Base-by-base conservation (phyloP, 495 filamentous ascomycete species). In the Cairneyella variabilis region DNA sequence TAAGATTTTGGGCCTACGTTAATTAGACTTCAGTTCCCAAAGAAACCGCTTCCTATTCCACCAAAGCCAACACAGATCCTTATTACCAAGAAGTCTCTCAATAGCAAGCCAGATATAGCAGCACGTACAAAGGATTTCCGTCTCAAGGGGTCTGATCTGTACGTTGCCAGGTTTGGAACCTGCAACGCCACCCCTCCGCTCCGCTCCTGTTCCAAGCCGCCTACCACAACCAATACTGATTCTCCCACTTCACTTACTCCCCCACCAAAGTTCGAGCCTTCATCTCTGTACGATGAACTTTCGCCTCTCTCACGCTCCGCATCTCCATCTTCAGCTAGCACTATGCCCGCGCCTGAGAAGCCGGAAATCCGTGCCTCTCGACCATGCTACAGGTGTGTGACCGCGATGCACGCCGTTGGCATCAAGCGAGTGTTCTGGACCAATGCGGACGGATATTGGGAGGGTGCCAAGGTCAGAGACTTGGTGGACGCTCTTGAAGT, bases 341-440 rank as follows among this genome's bases (percentile, higher is more conserved):
- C 32, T 5, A 51, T 36, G 34, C 42, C 60, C 26, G 16, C 32
- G 4, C 25, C 39, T 21, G 42, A 21, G 8, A 41, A 21, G n/a
- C 48, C 65, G 6, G 53, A 60, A 11, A 56, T 62, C 16, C 42
- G 63, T 30, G 58, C 66, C 10, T 78, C 76, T 14, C 62, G 69
- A 9, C 76, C 75, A 0, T 78, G 76, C 61, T 78, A 80, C 50
- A 67, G 75, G 9, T 80, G 76, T 49, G 69, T 78, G 23, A 64
- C 54, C 1, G 72, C 76, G 50, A 78, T 78, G 73, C 65, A 73
- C 43, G 68, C 67, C 6, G 76, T 70, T 1, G 76, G 76, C 17
- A 75, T 80, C 66, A 78, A 76, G 64, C 69, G 73, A 18, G 73
- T 76, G 9, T 78, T 78, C 52, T 79, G 75, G 76, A 78, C 74